Evolutionary conservation across 2,329 filamentous ascomycete species (phyloP), one percentile per base, ranked within the genome.

Genomic region (Chrysosporium keratinophilum): DNA sequence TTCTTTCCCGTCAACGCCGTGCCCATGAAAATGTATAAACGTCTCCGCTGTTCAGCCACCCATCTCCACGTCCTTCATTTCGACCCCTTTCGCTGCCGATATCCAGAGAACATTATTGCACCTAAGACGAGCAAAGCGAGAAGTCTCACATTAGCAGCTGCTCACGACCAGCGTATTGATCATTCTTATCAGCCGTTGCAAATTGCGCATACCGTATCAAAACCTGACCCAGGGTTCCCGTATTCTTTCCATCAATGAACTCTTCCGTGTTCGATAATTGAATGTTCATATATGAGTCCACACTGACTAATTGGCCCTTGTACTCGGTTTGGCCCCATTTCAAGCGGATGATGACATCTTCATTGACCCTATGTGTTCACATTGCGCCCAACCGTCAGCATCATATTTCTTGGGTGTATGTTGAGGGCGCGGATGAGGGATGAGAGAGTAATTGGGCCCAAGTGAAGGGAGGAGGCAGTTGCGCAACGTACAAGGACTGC

Each of bases 91-190:
- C 23, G 76, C 77, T 41, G 75, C 76, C 35, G 77, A 79, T 64
- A 97, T 91, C 85, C 88, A 97, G 45, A 97, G 78, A n/a, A 97
- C 91, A 67, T 97, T 97, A 74, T 97, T 97, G 74, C 89, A 94
- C 67, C 87, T 88, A 60, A 57, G n/a, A 51, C 39, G 19, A 43
- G 7, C 14, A 6, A 34, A n/a, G n/a, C 9, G 34, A 40, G 33
- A 43, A 9, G 19, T n/a, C n/a, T 10, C 35, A 37, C 11, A 12
- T 37, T 37, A 37, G 19, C 31, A 7, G 46, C 14, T 47, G 44
- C 51, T 57, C 28, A 19, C 23, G 7, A 28, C 23, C 23, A 3
- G 23, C 23, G 23, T 28, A 28, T 7, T 7, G 23, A 28, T 28
- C n/a, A n/a, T 3, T 28, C 23, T 7, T 28, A 4, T 28, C 23